These are phyloP conservation scores for Boletus sp. DNA, from an alignment of 768 basidiomycete species.

Conservation along the genomic window DNA sequence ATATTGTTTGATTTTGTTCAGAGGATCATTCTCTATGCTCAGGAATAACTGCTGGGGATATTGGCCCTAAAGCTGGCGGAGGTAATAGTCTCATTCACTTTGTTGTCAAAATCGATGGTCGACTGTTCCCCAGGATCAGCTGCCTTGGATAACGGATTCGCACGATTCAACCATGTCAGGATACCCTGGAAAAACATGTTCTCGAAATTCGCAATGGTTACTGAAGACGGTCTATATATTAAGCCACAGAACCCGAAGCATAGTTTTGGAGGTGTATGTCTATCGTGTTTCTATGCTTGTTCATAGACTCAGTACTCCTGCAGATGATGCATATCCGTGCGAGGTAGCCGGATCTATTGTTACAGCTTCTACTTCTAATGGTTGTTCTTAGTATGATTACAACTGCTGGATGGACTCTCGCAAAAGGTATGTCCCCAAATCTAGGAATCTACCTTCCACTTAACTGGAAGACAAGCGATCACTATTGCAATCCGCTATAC, in stretches of 20 bases:
- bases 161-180: constrained; percentile 60
- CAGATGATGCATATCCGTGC: constrained; percentile 77
- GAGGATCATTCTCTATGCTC: constrained; percentile 61
- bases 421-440: constrained; percentile 47
- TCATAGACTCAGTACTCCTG: not conserved
- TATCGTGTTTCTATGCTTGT: not conserved
- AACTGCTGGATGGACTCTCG: constrained; percentile 59
- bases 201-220: constrained; percentile 69
- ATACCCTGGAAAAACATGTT: constrained; percentile 74
- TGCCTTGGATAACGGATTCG: constrained; percentile 66
- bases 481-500: constrained; percentile 66
- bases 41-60: constrained; percentile 67
- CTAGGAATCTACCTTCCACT: not conserved
- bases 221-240: constrained; percentile 60
- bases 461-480: constrained; percentile 44
- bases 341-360: constrained; percentile 34
- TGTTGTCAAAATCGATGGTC: not conserved
- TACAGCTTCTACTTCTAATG: not conserved
- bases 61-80: constrained; percentile 41
- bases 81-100: constrained; percentile 24
- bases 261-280: constrained; percentile 70
- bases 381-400: constrained; percentile 55
- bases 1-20: constrained; percentile 23
- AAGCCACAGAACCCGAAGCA: constrained; percentile 71
- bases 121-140: constrained; percentile 42